Base-by-base conservation (phyloP, 257 asterid genomes). In the Penstemon newberryi region DNA sequence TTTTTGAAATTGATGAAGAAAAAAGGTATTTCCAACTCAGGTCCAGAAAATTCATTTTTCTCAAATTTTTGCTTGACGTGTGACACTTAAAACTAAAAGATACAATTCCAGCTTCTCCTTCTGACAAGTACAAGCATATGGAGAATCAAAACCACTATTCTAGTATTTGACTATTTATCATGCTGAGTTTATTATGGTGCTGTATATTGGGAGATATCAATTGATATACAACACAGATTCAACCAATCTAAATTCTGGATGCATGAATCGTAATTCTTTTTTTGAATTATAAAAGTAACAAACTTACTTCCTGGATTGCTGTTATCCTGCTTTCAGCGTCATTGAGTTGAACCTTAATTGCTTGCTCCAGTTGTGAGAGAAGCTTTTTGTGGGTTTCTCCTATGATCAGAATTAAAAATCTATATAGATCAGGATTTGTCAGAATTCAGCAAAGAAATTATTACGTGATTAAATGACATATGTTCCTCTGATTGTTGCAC, bases 241-340 rank as follows among this genome's bases (percentile, higher is more conserved):
- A 71, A 60, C 55, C 38, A 70, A 25, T 56, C 69, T 43, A 71
- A 42, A 63, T 60, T 73, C 44, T 33, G 49, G 50, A 62, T 49
- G 40, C 40, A 62, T 44, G 63, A 52, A 70, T 63, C 57, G 39
- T 46, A 8, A 43, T 4, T 38, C 2, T 25, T 25, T 25, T 50
- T 45, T 65, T 56, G 45, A 44, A 73, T 45, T 71, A 58, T 40
- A 60, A 67, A 60, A 66, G 63, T 47, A 66, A 64, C 53, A 71
- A 74, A 82, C 95, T 83, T 65, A 86, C 98, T 60, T 85, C 79
- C 63, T 84, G 90, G 66, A 90, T 79, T 47, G 82, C 87, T 62
- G 65, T 55, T 78, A 92, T 77, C 81, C 84, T 90, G 79, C 81
- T 88, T 75, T 88, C 85, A 38, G 97, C 92, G 52, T 79, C 89